Evolutionary conservation across 2,329 filamentous ascomycete species (phyloP).

Genomic region (Pseudocercospora fijiensis): DNA sequence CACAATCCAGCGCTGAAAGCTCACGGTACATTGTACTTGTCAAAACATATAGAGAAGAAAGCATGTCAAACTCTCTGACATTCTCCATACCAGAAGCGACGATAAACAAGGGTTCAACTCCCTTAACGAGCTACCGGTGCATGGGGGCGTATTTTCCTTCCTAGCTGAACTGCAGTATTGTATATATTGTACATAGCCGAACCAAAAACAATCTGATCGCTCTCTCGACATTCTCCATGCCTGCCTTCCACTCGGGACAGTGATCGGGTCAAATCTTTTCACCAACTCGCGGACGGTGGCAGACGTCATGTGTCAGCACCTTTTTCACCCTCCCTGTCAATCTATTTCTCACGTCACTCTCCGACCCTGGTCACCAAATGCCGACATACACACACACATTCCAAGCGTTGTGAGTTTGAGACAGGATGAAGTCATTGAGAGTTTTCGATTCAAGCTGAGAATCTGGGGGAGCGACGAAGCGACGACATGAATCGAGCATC

Average conservation of each 20-base stretch:
- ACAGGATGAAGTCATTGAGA: conserved; percentile 1
- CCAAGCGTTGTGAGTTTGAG: not conserved
- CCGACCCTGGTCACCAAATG: not conserved
- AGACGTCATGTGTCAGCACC: not conserved
- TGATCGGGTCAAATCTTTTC: not conserved
- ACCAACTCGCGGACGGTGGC: not conserved
- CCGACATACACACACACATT: not conserved
- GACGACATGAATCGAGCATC: not conserved
- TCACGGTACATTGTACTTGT: too few species aligned
- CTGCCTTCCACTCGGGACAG: not conserved
- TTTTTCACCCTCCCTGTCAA: not conserved
- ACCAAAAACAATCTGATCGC: not conserved
- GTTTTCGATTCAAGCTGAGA: not conserved
- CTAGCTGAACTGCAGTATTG: too few species aligned
- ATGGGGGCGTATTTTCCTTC: too few species aligned
- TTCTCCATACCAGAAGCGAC: too few species aligned
- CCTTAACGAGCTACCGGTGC: too few species aligned
- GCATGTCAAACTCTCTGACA: too few species aligned
- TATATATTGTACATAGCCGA: not conserved
- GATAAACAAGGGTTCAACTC: too few species aligned
- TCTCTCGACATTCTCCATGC: too few species aligned
- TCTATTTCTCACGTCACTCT: not conserved
- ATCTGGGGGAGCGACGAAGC: not conserved
- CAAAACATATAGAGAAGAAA: too few species aligned
- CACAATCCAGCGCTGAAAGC: too few species aligned